Percentiles rank a stretch among this genome's conserved stretches.
Evolutionary conservation across 257 asterid species (phyloP).

Genomic region (Plantago major): DNA sequence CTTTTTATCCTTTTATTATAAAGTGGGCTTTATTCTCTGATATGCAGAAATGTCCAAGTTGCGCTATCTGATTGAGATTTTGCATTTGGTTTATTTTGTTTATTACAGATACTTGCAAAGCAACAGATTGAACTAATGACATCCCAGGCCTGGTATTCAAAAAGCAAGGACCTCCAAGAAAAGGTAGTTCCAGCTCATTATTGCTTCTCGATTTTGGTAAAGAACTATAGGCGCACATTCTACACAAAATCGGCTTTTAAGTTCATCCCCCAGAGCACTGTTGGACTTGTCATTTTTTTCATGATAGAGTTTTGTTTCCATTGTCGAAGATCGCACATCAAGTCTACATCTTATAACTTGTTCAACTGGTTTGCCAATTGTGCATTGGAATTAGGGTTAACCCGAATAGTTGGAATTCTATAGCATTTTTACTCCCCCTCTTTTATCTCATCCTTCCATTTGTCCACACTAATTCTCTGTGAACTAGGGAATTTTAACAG

Average conservation of each 20-base stretch:
- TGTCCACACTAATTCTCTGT: too few species aligned
- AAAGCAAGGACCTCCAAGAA: constrained; percentile 52
- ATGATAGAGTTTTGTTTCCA: too few species aligned
- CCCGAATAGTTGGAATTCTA: too few species aligned
- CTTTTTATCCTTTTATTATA: too few species aligned
- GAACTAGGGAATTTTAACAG: too few species aligned
- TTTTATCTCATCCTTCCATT: too few species aligned
- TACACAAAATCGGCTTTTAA: neutral
- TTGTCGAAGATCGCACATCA: too few species aligned
- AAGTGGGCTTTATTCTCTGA: neutral
- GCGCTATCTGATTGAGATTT: neutral
- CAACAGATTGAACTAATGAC: constrained; percentile 73
- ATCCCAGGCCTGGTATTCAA: constrained; percentile 82
- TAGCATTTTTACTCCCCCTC: too few species aligned
- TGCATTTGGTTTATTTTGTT: constrained; percentile 15
- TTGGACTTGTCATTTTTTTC: neutral
- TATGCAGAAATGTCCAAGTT: too few species aligned
- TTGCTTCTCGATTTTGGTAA: neutral
- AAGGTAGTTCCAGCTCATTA: constrained; percentile 45
- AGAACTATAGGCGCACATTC: neutral
- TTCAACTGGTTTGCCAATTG: too few species aligned
- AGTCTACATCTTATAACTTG: too few species aligned
- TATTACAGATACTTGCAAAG: constrained; percentile 55
- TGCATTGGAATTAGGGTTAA: too few species aligned
- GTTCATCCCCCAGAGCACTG: neutral